Base-by-base conservation (phyloP, 1,139 yeast genomes). In the Saccharomycopsis crataegensis region DNA sequence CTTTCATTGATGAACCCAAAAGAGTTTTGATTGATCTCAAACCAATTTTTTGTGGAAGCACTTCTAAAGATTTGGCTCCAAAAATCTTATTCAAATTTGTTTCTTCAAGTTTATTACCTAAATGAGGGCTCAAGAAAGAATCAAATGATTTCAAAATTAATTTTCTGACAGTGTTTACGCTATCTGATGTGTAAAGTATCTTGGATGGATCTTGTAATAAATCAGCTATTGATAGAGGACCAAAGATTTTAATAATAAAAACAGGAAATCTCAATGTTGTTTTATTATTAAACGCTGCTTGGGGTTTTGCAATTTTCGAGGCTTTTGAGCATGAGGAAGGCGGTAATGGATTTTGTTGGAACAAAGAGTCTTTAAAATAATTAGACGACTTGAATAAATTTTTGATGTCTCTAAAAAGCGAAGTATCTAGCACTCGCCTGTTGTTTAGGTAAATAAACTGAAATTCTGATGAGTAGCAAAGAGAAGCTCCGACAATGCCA, bases 391-490 rank as follows among this genome's bases (percentile, higher is more conserved):
- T 76, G 71, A 8, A 67, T 8, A 6, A 59, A 60, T 67, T 71
- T 3, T 80, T 61, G 0, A 48, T 45, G 37, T 61, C 66, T 2
- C 60, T 48, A 28, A 77, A 60, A 2, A 60, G 61, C 0, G 58
- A 55, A 33, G 67, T 60, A 17, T 62, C 60, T 1, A 56, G 32
- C 11, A 73, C 61, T n/a, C 62, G 64, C 34, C 77, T 64, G 0
- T 73, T 70, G 62, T 83, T 81, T 42, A 79, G 59, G 49, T 71
- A 73, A 0, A 81, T 62, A 55, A 72, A 73, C 61, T 82, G 88
- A 54, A 70, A 67, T 1, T 62, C 61, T 53, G 67, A 73, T 0
- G 74, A 63, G 51, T 69, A 68, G 0, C 65, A 62, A 0, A 76
- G 68, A 1, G 50, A 28, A 17, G 59, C 56, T 1, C 71, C 66